Base-by-base conservation (phyloP, 176 grass and related monocot species). In the Cocos nucifera region DNA sequence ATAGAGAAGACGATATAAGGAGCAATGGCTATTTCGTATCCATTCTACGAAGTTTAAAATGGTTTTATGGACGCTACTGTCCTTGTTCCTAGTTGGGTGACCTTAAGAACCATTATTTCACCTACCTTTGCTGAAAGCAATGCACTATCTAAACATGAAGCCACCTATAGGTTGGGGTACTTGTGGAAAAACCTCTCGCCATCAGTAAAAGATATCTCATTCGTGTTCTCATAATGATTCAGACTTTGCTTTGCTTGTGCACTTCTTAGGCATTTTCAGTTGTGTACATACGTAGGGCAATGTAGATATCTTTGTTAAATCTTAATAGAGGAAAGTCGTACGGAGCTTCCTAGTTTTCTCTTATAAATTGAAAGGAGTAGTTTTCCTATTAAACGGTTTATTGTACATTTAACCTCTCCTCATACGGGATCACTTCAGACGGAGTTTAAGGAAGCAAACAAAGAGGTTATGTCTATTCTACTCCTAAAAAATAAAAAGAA, bases 61-160 rank as follows among this genome's bases (percentile, higher is more conserved):
- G 27, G 17, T 20, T 67, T 65, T 54, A 55, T 62, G 51, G 23
- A 68, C 56, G 61, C 56, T 17, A 76, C 27, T 70, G 20, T 2
- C 54, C 26, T 51, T 32, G 51, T 58, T 72, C 35, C 35, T 44
- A 14, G 35, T 19, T 51, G 32, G 53, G 59, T 65, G 56, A 58
- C 22, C 57, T 67, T 29, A 54, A 70, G 71, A 72, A 59, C 53
- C 76, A 71, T 59, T 50, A 44, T 27, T 49, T 57, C 67, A 78
- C 76, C 67, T 65, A 78, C 59, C 76, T 58, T 78, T 19, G 55
- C 50, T 71, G 76, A 78, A 72, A 78, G 76, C 69, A 52, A 78
- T 78, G 59, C 76, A 51, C 60, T 57, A 77, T 77, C 75, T 56
- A 56, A 69, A 69, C 50, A 75, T 75, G 35, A 61, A 54, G 27